Evolutionary conservation across 2,329 filamentous ascomycete genomes (phyloP).

Genomic region (Sclerotinia spermophila): DNA sequence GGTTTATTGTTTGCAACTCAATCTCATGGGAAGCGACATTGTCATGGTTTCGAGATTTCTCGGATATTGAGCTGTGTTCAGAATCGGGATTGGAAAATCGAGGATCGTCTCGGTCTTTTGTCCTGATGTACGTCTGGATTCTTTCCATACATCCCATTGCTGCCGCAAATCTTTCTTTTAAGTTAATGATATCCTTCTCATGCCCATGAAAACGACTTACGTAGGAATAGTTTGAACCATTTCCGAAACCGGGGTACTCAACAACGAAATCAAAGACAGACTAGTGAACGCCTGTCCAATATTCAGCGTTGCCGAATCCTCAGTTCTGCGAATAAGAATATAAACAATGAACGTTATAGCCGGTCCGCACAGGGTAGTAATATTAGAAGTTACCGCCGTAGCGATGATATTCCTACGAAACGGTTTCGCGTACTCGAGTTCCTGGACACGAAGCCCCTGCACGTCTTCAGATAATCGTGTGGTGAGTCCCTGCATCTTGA

Average conservation of each 20-base stretch:
- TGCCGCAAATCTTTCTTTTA: neutral
- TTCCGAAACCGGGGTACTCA: neutral
- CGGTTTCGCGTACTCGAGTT: slow-evolving; percentile 18
- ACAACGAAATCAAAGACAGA: slow-evolving; percentile 42
- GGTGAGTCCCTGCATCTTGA: slow-evolving; percentile 29
- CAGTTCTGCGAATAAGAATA: neutral
- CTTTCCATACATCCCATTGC: slow-evolving; percentile 7
- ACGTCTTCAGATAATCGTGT: slow-evolving; percentile 31
- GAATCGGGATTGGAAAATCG: neutral
- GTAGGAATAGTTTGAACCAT: slow-evolving; percentile 13
- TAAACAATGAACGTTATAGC: slow-evolving; percentile 2
- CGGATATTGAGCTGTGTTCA: neutral
- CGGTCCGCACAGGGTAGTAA: neutral
- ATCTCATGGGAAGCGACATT: neutral
- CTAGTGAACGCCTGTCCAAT: slow-evolving; percentile 40
- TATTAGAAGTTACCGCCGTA: slow-evolving; percentile 8
- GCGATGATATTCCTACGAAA: slow-evolving; percentile 14
- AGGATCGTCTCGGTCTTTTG: neutral
- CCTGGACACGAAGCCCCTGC: slow-evolving; percentile 26
- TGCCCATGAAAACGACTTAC: neutral
- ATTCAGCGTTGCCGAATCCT: slow-evolving; percentile 22
- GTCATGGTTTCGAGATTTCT: neutral
- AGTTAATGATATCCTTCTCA: neutral
- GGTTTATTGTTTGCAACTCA: neutral
- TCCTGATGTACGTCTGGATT: slow-evolving; percentile 11